Percentiles rank a stretch among this genome's conserved stretches.
phyloP scores from a whole-genome alignment of 2,329 filamentous ascomycete species.

The Aureobasidium sp. region DNA sequence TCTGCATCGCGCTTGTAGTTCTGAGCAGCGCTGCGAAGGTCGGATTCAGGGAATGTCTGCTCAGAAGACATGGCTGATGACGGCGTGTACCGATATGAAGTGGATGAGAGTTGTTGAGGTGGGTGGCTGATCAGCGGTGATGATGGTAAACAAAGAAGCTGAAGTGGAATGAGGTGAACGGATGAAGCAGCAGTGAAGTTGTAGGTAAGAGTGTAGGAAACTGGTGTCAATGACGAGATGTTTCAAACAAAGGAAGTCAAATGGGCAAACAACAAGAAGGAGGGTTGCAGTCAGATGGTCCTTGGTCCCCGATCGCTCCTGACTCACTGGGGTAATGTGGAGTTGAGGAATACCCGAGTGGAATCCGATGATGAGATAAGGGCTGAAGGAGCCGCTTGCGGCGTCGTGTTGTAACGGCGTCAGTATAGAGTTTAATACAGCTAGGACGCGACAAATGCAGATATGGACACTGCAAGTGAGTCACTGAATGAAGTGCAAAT shows the following conservation, averaged over 20 bases:
- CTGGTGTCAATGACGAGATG: conserved; percentile 12
- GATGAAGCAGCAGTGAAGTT: neutral
- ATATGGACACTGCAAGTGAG: neutral
- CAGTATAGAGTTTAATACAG: conserved; percentile 11
- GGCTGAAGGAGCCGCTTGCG: neutral
- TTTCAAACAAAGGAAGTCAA: conserved; percentile 15
- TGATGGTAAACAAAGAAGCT: neutral
- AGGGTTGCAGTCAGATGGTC: conserved; percentile 6
- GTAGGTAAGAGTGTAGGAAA: conserved; percentile 3
- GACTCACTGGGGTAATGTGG: conserved; percentile 14
- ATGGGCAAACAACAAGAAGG: conserved; percentile 8
- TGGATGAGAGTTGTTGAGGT: neutral
- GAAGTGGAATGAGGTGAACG: neutral
- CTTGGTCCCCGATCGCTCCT: neutral
- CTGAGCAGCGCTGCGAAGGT: conserved; percentile 48
- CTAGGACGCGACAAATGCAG: neutral
- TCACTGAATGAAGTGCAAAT: neutral
- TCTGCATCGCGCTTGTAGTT: conserved; percentile 46
- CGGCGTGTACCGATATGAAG: neutral
- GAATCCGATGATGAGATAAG: conserved; percentile 9
- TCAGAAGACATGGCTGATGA: conserved; percentile 37
- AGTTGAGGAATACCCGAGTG: conserved; percentile 6
- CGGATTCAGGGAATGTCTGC: conserved; percentile 41
- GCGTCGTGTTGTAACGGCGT: conserved; percentile 6
- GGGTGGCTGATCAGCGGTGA: neutral